These are phyloP conservation scores for Alectoria sarmentosa DNA, from an alignment of 495 filamentous ascomycete species.

Conservation along the genomic window DNA sequence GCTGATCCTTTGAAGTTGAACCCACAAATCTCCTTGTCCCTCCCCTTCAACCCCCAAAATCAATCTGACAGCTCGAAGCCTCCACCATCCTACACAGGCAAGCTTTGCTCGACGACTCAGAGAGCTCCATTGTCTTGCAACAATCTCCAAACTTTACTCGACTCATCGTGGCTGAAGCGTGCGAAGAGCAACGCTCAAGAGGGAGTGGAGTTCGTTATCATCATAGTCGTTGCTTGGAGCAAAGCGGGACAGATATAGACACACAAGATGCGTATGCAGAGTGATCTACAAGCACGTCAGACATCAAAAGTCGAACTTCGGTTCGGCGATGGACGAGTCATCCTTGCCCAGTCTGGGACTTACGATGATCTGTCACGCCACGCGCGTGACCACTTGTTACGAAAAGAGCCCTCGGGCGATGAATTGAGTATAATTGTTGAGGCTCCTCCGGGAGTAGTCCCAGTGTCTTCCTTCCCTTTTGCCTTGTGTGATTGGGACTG, in stretches of 20 bases:
- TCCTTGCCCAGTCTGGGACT: slow-evolving; percentile 1
- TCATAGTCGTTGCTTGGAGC: slow-evolving; percentile 1
- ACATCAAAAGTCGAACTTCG: slow-evolving; percentile 3
- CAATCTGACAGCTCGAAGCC: neutral
- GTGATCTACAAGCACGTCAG: slow-evolving; percentile 4
- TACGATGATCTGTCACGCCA: neutral
- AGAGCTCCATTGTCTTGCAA: neutral
- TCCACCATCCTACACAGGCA: neutral
- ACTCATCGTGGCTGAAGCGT: neutral
- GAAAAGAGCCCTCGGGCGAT: neutral
- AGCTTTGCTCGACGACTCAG: neutral
- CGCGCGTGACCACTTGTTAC: neutral
- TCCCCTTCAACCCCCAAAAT: neutral
- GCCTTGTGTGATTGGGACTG: neutral
- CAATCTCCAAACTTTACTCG: neutral
- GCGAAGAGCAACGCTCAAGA: neutral
- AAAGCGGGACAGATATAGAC: neutral
- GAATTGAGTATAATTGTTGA: neutral
- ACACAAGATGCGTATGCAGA: slow-evolving; percentile 1
- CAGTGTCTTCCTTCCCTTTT: neutral
- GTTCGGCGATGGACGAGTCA: neutral
- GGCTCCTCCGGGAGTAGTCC: neutral
- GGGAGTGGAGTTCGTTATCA: neutral
- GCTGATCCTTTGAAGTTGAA: neutral
- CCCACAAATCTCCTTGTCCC: neutral